phyloP scores from a whole-genome alignment of 805 yeast genomes.

The Candida maris region DNA sequence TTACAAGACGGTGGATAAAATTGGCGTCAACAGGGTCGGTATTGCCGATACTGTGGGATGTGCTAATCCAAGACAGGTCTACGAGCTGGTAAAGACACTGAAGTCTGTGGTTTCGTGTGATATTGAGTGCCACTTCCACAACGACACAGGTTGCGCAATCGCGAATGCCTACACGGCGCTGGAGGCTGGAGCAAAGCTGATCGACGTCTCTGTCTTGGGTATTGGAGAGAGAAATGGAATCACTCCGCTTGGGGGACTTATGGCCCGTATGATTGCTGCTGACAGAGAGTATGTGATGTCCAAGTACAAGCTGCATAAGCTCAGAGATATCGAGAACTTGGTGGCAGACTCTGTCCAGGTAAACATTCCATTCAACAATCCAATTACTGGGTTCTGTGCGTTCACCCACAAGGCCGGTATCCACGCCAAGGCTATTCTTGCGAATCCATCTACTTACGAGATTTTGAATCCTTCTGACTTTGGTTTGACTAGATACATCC shows the following conservation, averaged over 20 bases:
- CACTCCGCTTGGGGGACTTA: constrained; percentile 94
- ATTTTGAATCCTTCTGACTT: constrained; percentile 92
- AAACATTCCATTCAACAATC: constrained; percentile 96
- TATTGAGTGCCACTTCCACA: constrained; percentile 98
- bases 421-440: constrained; percentile 97
- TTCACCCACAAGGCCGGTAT: constrained; percentile 99
- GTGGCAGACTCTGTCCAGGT: constrained; percentile 98
- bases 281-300: constrained; percentile 93
- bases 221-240: constrained; percentile 99
- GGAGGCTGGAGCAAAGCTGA: constrained; percentile 94
- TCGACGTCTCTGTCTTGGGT: constrained; percentile 94
- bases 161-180: constrained; percentile 98
- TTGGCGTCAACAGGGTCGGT: constrained; percentile 98
- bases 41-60: constrained; percentile 99
- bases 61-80: constrained; percentile 98
- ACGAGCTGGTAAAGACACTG: constrained; percentile 91
- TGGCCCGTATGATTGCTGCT: constrained; percentile 99
- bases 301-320: constrained; percentile 92
- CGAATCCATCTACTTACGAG: constrained; percentile 98
- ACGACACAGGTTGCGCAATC: constrained; percentile 98
- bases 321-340: constrained; percentile 90
- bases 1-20: constrained; percentile 93
- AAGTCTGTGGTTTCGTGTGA: constrained; percentile 93
- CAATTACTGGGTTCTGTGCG: constrained; percentile 99
- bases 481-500: constrained; percentile 94